Evolutionary conservation across 1,284 basidiomycete species (phyloP).

Genomic region (Pyrrhoderma noxium): DNA sequence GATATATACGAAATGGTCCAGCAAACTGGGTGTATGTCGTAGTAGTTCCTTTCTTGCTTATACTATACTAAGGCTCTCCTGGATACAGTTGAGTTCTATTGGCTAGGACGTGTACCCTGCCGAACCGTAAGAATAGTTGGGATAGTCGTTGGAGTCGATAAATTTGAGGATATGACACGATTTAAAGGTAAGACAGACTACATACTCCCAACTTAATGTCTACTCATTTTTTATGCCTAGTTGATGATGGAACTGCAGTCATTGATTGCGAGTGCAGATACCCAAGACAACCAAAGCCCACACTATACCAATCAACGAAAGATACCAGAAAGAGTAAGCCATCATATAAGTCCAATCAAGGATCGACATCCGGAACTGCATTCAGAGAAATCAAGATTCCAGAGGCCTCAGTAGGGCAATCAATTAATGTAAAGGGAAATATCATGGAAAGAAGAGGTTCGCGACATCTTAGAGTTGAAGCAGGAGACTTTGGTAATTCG

Average conservation of each 20-base stretch:
- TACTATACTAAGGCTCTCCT: too few relatives aligned
- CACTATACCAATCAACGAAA: background rate
- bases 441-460: conserved; percentile 37
- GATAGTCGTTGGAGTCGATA: conserved; percentile 52
- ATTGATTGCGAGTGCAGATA: conserved; percentile 53
- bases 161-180: conserved; percentile 49
- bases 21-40: conserved; percentile 30
- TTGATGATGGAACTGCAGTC: conserved; percentile 67
- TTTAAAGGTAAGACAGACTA: conserved; percentile 30
- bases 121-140: conserved; percentile 53
- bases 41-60: background rate
- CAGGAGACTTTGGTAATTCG: conserved; percentile 33
- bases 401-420: conserved; percentile 39
- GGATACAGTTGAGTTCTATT: conserved; percentile 49
- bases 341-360: background rate
- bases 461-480: conserved; percentile 40
- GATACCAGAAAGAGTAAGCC: conserved; percentile 16
- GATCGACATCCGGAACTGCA: conserved; percentile 22
- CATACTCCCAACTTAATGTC: background rate
- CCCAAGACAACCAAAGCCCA: conserved; percentile 13
- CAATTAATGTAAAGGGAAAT: conserved; percentile 43
- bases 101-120: conserved; percentile 67
- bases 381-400: conserved; percentile 27
- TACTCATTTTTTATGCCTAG: conserved; percentile 28
- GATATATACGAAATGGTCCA: conserved; percentile 53